A percentile compares a stretch with the other conserved stretches of the same genome.
Conservation (phyloP, 1,284 basidiomycete genomes). For the Cutaneotrichosporon curvatum region DNA sequence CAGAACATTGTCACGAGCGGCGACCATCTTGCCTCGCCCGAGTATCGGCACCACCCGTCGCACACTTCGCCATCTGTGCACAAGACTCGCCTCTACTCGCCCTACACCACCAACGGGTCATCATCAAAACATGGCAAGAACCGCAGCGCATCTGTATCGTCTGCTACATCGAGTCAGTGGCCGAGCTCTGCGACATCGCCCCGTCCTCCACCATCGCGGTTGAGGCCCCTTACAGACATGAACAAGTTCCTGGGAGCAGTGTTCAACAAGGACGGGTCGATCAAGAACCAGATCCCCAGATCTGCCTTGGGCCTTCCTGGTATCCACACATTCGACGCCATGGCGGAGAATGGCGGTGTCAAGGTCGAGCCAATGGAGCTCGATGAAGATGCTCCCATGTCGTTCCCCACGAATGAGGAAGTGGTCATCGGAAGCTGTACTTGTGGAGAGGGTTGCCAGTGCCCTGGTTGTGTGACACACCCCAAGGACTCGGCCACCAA, state of each 20-base stretch:
- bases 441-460: constrained; percentile 45
- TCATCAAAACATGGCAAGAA: constrained; percentile 21
- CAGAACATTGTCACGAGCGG: constrained; percentile 12
- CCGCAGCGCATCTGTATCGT: constrained; percentile 15
- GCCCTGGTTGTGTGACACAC: constrained; percentile 44
- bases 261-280: constrained; percentile 34
- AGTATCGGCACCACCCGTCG: constrained; percentile 36
- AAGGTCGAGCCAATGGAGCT: constrained; percentile 33
- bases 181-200: constrained; percentile 3
- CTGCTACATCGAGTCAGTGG: constrained; percentile 1
- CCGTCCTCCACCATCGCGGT: constrained; percentile 9
- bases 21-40: constrained; percentile 23
- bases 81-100: constrained; percentile 46
- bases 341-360: constrained; percentile 28
- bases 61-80: constrained; percentile 43
- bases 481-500: constrained; percentile 18
- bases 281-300: constrained; percentile 31
- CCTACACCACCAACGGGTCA: constrained; percentile 35
- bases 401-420: constrained; percentile 40
- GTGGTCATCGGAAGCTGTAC: constrained; percentile 43
- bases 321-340: constrained; percentile 34
- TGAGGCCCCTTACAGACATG: constrained; percentile 39
- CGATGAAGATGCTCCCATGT: constrained; percentile 27
- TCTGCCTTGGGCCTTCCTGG: constrained; percentile 38
- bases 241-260: constrained; percentile 35